Evolutionary conservation across 148 eudicot genomes (phyloP), one percentile per base, ranked within the genome.

Genomic region (Persicaria maculosa): DNA sequence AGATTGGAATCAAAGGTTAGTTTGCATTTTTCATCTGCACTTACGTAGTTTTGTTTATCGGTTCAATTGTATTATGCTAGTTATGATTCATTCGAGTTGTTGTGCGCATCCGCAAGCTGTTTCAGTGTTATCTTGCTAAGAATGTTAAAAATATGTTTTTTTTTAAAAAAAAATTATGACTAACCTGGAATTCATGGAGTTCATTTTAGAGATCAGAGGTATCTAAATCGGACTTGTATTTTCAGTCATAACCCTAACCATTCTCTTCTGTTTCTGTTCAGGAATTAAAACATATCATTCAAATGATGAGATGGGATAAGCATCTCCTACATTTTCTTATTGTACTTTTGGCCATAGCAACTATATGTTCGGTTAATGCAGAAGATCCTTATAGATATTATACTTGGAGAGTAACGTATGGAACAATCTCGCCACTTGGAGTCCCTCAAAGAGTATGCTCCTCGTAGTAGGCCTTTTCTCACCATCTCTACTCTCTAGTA

Each of bases 381-480:
- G 98, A 93, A 54, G 88, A 86, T 76, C 97, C 98, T 0, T 89
- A 91, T 17, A 79, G 80, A 55, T 82, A 47, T 73, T 88, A 74
- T 67, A 84, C 83, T 15, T 91, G 88, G 88, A 85, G 72, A 61
- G 78, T 91, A 47, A 82, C 86, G 19, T 88, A 89, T 78, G 97
- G 98, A 79, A 68, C 74, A 4, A 73, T 84, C 81, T 75, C 91
- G 53, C 95, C 97, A 53, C 88, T 93, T 59, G 91, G 91, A 45
- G 82, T 79, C 58, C 67, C 82, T 44, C 98, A 91, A 82, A 79
- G 78, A 87, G 97, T 89, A 75, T 7, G 69, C 79, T 62, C 67
- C 11, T 40, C 44, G 25, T 47, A 19, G 44, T 31, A 47, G 11
- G 47, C 67, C 10, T 2, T 53, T 68, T 6, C 46, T 0, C 17